phyloP scores from a whole-genome alignment of 2,329 filamentous ascomycete genomes.

The Fulvia fulva region DNA sequence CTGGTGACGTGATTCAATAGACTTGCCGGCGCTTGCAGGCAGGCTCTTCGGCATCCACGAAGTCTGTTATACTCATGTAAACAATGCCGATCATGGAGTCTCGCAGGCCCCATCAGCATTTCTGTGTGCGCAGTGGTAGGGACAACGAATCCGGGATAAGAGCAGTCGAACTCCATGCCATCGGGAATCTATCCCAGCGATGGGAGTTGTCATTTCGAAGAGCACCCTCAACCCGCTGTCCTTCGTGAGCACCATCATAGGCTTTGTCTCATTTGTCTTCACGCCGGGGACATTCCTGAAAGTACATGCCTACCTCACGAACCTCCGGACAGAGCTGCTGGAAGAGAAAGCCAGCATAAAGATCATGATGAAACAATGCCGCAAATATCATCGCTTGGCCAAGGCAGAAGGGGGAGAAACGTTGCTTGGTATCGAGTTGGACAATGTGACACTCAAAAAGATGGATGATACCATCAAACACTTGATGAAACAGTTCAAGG shows the following conservation, averaged over 20 bases:
- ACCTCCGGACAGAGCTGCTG: conserved; percentile 39
- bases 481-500: conserved; percentile 36
- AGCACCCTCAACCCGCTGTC: conserved; percentile 34
- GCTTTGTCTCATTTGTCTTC: conserved; percentile 43
- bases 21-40: not conserved
- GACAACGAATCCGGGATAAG: no score
- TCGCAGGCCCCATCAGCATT: not conserved
- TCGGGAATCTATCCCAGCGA: conserved; percentile 5
- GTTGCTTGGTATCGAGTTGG: conserved; percentile 27
- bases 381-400: conserved; percentile 13
- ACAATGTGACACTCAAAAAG: conserved; percentile 35
- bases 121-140: no score
- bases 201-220: conserved; percentile 33
- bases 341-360: conserved; percentile 39
- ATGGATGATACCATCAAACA: conserved; percentile 36
- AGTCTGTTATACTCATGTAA: not conserved
- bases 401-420: conserved; percentile 19
- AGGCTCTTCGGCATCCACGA: not conserved
- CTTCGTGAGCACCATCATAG: conserved; percentile 36
- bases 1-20: not conserved
- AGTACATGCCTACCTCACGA: conserved; percentile 39
- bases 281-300: conserved; percentile 42
- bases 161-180: no score
- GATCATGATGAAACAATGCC: conserved; percentile 23
- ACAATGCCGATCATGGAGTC: not conserved